Base-by-base conservation (phyloP, 2,329 filamentous ascomycete genomes). In the Botryosphaeria dothidea region DNA sequence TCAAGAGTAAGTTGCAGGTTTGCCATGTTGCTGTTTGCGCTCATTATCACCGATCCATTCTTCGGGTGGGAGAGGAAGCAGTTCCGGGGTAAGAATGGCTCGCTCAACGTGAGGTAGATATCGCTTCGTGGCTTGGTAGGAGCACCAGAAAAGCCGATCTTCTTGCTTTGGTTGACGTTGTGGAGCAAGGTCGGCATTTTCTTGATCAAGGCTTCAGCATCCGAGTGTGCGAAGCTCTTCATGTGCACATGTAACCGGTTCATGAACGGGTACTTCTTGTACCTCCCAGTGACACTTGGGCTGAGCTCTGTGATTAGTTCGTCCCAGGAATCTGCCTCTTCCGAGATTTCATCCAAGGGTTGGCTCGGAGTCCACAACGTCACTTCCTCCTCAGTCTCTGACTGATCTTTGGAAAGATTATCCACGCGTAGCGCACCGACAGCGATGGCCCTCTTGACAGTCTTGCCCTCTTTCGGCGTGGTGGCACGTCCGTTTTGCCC, bases 131-230 rank as follows among this genome's bases (percentile, higher is more conserved):
- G 85, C 74, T 92, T 93, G 0, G 90, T 93, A 0, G 95, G 94
- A 1, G 93, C 93, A 13, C 93, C 93, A 3, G 94, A 92, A 75
- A 99, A 98, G 1, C 93, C 95, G 76, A 98, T 93, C 75, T 95
- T 95, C 71, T 85, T 90, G 0, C 93, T 96, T 75, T 90, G 90
- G 65, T 85, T 84, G 66, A 98, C 86, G 60, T 90, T 89, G 58
- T 96, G 90, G 15, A 99, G 86, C 15, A 96, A 80, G 0, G 94
- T 98, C 0, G 95, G 95, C 3, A 92, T 97, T 54, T 90, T 88
- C 72, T 91, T 92, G 73, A 98, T 90, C 45, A 99, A 84, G 0
- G 81, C 82, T 69, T 96, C 92, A 0, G 92, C 88, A 71, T 98
- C 92, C 1, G 87, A 83, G 70, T 90, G 86, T 38, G 88, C 85